These are phyloP conservation scores for Tricharina praecox DNA, from an alignment of 495 filamentous ascomycete species.

Conservation along the genomic window DNA sequence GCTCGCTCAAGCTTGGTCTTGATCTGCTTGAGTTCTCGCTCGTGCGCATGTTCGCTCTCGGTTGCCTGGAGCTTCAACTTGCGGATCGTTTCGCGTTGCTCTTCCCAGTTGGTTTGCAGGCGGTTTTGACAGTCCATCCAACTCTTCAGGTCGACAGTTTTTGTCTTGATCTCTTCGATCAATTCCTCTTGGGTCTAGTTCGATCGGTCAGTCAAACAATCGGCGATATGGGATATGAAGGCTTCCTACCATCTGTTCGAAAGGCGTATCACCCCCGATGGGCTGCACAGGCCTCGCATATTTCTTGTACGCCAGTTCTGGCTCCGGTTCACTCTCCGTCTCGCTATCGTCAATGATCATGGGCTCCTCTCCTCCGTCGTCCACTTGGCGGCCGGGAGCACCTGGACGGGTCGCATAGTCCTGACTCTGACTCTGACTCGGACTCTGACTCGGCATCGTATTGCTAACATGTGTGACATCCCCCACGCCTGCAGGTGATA, in stretches of 20 bases:
- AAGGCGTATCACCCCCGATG: not conserved
- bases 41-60: constrained; percentile 5
- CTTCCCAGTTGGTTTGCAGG: constrained; percentile 14
- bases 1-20: constrained; percentile 5
- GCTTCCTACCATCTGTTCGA: constrained; percentile 13
- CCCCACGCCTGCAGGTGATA: too few relatives aligned
- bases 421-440: constrained; percentile 41
- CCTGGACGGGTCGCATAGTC: too few relatives aligned
- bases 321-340: constrained; percentile 5
- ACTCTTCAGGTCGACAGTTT: constrained; percentile 9
- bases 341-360: constrained; percentile 3
- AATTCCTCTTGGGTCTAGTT: constrained; percentile 14
- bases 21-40: constrained; percentile 1
- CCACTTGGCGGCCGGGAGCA: not conserved
- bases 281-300: not conserved
- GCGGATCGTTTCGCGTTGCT: constrained; percentile 8
- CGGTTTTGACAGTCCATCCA: constrained; percentile 20
- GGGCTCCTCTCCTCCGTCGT: not conserved
- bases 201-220: constrained; percentile 5
- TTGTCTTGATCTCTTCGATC: constrained; percentile 7
- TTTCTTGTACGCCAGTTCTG: not conserved
- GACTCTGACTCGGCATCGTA: constrained; percentile 51
- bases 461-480: constrained; percentile 21
- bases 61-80: constrained; percentile 8
- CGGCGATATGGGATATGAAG: not conserved